These are phyloP conservation scores for Tubosaeta brunneosetosa DNA, from an alignment of 768 basidiomycete genomes.

Conservation along the genomic window DNA sequence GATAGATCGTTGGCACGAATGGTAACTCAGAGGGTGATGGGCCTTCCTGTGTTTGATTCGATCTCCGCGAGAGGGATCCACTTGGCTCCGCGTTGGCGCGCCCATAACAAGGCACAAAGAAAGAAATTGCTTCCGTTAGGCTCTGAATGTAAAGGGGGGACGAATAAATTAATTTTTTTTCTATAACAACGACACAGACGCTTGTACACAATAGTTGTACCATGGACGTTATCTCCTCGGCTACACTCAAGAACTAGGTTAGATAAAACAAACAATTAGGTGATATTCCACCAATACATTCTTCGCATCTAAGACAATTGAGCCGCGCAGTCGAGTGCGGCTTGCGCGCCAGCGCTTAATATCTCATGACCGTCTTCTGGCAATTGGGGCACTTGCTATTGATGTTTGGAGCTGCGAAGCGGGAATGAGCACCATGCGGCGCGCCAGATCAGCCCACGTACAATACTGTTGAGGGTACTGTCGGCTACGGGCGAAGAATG, in stretches of 20 bases:
- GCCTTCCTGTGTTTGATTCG: conserved; percentile 14
- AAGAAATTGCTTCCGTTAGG: conserved; percentile 27
- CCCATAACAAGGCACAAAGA: conserved; percentile 13
- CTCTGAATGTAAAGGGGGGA: conserved; percentile 11
- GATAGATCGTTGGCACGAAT: conserved; percentile 3
- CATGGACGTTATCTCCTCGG: conserved; percentile 21
- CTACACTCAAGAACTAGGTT: conserved; percentile 26
- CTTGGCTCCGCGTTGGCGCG: conserved; percentile 4
- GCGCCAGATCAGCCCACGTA: conserved; percentile 18
- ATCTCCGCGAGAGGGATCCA: conserved; percentile 27
- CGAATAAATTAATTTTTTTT: conserved; percentile 12
- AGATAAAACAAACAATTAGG: conserved; percentile 22
- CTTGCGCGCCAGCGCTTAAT: conserved; percentile 14
- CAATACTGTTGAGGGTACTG: conserved; percentile 45
- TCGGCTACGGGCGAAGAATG: conserved; percentile 29
- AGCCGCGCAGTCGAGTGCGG: conserved; percentile 1
- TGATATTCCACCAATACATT: conserved; percentile 11
- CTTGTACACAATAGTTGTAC: conserved; percentile 14
- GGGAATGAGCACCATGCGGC: background rate
- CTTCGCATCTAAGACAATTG: conserved; percentile 10
- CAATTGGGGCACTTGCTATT: conserved; percentile 41
- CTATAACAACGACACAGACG: background rate
- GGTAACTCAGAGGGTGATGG: conserved; percentile 3
- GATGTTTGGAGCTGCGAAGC: conserved; percentile 38
- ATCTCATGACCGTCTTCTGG: conserved; percentile 23